phyloP scores from a whole-genome alignment of 2,329 filamentous ascomycete genomes.

The Aspergillus terreus region DNA sequence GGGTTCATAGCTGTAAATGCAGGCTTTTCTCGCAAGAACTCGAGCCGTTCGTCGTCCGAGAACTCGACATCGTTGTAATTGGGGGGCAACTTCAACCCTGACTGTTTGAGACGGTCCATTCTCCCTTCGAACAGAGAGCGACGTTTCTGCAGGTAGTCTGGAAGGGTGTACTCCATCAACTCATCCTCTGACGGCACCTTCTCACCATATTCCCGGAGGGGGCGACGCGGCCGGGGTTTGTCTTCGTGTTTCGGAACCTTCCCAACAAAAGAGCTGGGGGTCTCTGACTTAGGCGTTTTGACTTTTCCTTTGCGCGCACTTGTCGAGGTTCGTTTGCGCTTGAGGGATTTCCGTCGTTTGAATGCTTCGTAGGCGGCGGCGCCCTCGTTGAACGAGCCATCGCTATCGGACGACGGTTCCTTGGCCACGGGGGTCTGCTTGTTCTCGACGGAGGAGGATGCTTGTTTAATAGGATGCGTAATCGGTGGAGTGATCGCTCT shows the following conservation, averaged over 20 bases:
- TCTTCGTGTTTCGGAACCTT: conserved; percentile 28
- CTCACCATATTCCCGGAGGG: conserved; percentile 38
- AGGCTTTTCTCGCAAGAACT: conserved; percentile 65
- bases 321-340: conserved; percentile 51
- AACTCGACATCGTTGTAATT: conserved; percentile 72
- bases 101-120: conserved; percentile 58
- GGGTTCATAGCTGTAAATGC: conserved; percentile 61
- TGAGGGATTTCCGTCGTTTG: conserved; percentile 56
- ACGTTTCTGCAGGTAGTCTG: conserved; percentile 69
- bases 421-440: conserved; percentile 16
- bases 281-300: conserved; percentile 43
- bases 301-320: conserved; percentile 46
- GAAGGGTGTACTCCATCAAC: conserved; percentile 58
- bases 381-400: conserved; percentile 36
- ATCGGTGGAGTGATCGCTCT: background rate
- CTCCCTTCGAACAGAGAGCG: conserved; percentile 64
- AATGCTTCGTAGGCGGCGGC: conserved; percentile 57
- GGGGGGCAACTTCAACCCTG: conserved; percentile 72
- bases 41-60: conserved; percentile 63
- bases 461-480: conserved; percentile 8
- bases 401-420: conserved; percentile 21
- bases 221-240: conserved; percentile 22
- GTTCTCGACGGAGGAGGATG: conserved; percentile 9
- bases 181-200: conserved; percentile 52
- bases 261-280: conserved; percentile 36